Evolutionary conservation across 2,329 filamentous ascomycete genomes (phyloP).

Genomic region (Aspergillus arachidicola): DNA sequence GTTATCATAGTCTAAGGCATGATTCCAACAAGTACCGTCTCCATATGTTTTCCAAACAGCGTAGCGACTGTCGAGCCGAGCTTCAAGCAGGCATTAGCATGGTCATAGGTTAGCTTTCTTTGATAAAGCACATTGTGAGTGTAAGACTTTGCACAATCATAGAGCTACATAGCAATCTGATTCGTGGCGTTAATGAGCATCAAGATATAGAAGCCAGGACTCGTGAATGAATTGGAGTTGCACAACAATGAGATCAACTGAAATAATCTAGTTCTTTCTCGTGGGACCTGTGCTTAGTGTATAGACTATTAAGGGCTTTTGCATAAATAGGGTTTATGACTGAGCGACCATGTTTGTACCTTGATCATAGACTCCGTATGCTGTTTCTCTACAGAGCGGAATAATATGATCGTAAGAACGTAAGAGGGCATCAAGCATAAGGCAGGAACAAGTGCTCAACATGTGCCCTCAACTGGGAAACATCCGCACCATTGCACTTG

Average conservation of each 20-base stretch:
- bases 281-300: background rate
- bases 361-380: background rate
- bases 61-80: background rate
- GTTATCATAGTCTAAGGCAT: slow-evolving; percentile 30
- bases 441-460: background rate
- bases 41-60: background rate
- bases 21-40: background rate
- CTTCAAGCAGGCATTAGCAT: background rate
- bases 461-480: background rate
- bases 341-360: background rate
- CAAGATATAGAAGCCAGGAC: too few relatives aligned
- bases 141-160: too few relatives aligned
- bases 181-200: too few relatives aligned
- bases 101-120: background rate
- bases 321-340: background rate
- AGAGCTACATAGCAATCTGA: too few relatives aligned
- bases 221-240: too few relatives aligned
- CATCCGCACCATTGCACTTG: background rate
- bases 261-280: background rate
- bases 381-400: background rate
- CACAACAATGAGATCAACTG: background rate
- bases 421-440: background rate
- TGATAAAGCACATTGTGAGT: background rate
- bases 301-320: background rate
- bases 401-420: background rate